Evolutionary conservation across 2,329 filamentous ascomycete genomes (phyloP).

Genomic region (Xylariaceae sp.): DNA sequence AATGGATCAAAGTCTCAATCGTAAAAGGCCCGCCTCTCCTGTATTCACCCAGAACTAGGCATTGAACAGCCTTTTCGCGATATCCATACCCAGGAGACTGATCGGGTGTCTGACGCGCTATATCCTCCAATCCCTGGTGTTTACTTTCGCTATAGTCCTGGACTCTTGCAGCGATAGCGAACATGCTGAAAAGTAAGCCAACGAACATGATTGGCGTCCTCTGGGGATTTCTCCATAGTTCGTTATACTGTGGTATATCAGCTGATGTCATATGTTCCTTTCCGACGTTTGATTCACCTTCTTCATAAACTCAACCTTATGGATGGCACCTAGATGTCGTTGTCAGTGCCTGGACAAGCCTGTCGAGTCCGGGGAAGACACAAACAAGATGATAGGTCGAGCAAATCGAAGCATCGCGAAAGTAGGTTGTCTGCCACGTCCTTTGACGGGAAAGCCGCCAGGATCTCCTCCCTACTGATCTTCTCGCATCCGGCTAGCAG

Average conservation of each 20-base stretch:
- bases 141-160: conserved; percentile 7
- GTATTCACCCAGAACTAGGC: conserved; percentile 34
- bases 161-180: conserved; percentile 33
- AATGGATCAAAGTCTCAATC: conserved; percentile 33
- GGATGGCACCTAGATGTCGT: conserved; percentile 16
- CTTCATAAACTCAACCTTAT: conserved; percentile 24
- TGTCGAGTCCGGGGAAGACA: not conserved
- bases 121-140: not conserved
- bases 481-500: conserved; percentile 28
- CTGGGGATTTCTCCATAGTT: conserved; percentile 38
- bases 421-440: conserved; percentile 30
- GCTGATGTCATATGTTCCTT: not conserved
- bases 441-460: conserved; percentile 29
- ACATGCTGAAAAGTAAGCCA: conserved; percentile 41
- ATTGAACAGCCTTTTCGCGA: conserved; percentile 31
- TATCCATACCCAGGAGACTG: conserved; percentile 12
- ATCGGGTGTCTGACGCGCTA: not conserved
- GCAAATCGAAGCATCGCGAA: conserved; percentile 32
- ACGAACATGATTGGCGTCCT: conserved; percentile 39
- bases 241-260: conserved; percentile 32
- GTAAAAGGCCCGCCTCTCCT: conserved; percentile 39
- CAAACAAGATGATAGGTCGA: conserved; percentile 25
- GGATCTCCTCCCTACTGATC: conserved; percentile 26
- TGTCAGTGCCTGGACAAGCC: conserved; percentile 2
- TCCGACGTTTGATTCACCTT: conserved; percentile 13